A percentile compares a stretch with the other conserved stretches of the same genome.
Conservation (phyloP, 805 yeast species). For the Starmerella geochares region DNA sequence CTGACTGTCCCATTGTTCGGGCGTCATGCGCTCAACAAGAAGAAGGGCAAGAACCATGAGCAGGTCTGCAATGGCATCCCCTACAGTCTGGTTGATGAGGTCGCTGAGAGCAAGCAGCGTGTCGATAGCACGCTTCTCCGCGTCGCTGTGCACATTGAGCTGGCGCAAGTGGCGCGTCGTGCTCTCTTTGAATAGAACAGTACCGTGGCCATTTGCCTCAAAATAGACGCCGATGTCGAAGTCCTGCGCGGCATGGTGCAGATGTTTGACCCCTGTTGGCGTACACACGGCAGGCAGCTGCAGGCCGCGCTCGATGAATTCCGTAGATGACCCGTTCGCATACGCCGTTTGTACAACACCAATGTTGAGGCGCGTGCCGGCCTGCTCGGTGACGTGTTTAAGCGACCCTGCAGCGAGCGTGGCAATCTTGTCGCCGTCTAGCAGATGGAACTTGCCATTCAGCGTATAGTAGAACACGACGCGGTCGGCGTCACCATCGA, state of each 20-base stretch:
- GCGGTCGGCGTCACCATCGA: constrained; percentile 97
- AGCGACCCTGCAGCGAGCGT: constrained; percentile 66
- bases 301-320: constrained; percentile 50
- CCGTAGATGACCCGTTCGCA: constrained; percentile 88
- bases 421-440: constrained; percentile 93
- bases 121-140: constrained; percentile 41
- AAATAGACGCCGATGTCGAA: constrained; percentile 90
- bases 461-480: constrained; percentile 56
- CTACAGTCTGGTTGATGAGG: constrained; percentile 92
- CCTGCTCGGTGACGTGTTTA: constrained; percentile 39
- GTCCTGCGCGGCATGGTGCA: constrained; percentile 80
- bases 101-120: constrained; percentile 52
- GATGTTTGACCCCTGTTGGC: constrained; percentile 91
- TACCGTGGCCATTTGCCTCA: constrained; percentile 99
- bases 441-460: constrained; percentile 31
- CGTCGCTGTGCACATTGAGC: constrained; percentile 35
- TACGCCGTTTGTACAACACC: constrained; percentile 97
- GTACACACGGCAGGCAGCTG: constrained; percentile 76
- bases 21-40: constrained; percentile 45
- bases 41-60: constrained; percentile 62
- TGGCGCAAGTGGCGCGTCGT: constrained; percentile 36
- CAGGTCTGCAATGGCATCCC: constrained; percentile 93
- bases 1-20: constrained; percentile 61
- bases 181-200: constrained; percentile 65
- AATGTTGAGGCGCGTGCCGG: constrained; percentile 37